Evolutionary conservation across 2,329 filamentous ascomycete genomes (phyloP), one percentile per base, ranked within the genome.

Genomic region (Aureobasidium leucospermi): DNA sequence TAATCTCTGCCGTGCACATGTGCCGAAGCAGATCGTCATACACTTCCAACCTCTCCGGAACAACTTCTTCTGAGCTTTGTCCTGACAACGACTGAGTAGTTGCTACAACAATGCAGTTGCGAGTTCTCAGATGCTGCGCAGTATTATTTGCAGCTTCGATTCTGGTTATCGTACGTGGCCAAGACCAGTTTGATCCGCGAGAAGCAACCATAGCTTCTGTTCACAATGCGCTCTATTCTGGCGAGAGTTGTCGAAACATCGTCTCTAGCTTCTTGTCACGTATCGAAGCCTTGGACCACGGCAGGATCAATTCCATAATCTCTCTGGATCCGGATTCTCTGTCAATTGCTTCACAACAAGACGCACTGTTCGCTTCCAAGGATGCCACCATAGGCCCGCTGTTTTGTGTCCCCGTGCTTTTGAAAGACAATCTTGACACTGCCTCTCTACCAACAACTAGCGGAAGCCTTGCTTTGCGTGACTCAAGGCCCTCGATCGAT

Each of bases 371-470:
- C 7, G 69, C 74, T 2, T 67, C 73, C 2, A 78, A 78, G 3
- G 82, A 84, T 66, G 71, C 74, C 28, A 78, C 77, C 0, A n/a
- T 41, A 48, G 79, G 77, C 0, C 67, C 76, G 0, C 72, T 87
- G 1, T 83, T 86, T 67, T 85, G 84, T 66, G 75, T 87, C 16
- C 84, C 85, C 0, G 69, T 85, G 11, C 66, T 87, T 4, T 70
- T 87, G 6, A 87, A 87, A 68, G 85, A 87, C 70, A 87, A 86
- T 66, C 85, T 79, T 66, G 79, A 85, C 59, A 81, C 81, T 0
- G 63, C 68, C 0, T 76, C 78, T 19, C 78, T 84, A 70, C 78
- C 78, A 45, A 87, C 84, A 0, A 86, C 83, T 0, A 83, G 79
- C 0, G 81, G 78, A 4, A 79, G 74, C 61, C 65, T 77, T 7